Percentiles rank a stretch among this genome's conserved stretches.
Evolutionary conservation across 140 eudicot genomes (phyloP).

Genomic region (Flaveria floridana): DNA sequence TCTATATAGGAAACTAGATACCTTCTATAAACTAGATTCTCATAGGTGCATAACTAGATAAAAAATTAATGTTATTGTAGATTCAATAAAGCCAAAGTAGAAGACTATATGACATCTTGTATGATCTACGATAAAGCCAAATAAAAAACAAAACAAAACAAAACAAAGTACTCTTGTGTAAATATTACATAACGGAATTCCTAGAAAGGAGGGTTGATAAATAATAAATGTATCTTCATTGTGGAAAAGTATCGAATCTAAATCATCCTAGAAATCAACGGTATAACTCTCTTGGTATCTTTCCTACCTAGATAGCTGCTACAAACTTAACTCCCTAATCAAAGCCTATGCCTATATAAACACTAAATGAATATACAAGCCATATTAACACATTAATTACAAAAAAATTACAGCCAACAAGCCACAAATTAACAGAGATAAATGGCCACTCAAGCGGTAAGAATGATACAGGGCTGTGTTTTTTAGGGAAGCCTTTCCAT

Average conservation of each 20-base stretch:
- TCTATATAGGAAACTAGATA: background rate
- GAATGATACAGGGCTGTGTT: constrained; percentile 24
- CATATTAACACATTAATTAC: background rate
- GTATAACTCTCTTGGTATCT: background rate
- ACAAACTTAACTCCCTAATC: background rate
- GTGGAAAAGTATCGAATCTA: background rate
- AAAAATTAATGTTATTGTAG: background rate
- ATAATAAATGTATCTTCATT: background rate
- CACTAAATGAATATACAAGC: background rate
- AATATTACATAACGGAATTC: background rate
- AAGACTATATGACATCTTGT: background rate
- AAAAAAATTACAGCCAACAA: background rate
- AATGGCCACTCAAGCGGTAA: constrained; percentile 14
- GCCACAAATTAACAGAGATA: background rate
- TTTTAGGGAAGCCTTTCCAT: constrained; percentile 38
- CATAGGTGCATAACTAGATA: too few species aligned
- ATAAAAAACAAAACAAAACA: background rate
- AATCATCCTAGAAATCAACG: constrained; percentile 1
- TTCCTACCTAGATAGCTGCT: background rate
- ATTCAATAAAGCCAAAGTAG: background rate
- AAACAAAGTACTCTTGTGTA: background rate
- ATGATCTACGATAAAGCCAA: background rate
- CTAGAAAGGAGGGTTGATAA: background rate
- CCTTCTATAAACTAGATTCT: too few species aligned
- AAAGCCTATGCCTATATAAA: background rate